Conservation (phyloP, 2,329 filamentous ascomycete genomes). For the Simplicillium sp. region DNA sequence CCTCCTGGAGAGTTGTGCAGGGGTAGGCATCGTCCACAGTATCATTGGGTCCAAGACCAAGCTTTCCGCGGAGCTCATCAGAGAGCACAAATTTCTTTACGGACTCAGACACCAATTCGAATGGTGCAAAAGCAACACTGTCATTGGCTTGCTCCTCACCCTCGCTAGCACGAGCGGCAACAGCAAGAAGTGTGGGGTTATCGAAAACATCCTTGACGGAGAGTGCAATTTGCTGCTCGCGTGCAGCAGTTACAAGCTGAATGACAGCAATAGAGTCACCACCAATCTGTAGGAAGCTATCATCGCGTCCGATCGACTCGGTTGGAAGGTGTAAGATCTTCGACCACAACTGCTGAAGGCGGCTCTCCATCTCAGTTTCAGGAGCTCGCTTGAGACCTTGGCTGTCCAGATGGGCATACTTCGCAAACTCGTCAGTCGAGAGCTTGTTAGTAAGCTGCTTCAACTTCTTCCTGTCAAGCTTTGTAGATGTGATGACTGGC, state of each 20-base stretch:
- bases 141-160: too few species aligned
- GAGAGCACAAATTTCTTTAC: too few species aligned
- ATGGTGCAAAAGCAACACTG: too few species aligned
- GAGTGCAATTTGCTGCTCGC: slow-evolving; percentile 30
- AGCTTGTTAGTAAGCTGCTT: not conserved
- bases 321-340: slow-evolving; percentile 12
- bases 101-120: too few species aligned
- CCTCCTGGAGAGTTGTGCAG: slow-evolving; percentile 11
- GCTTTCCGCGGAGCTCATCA: too few species aligned
- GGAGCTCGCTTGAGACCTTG: slow-evolving; percentile 16
- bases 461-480: slow-evolving; percentile 9
- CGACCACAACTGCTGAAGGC: slow-evolving; percentile 18
- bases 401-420: slow-evolving; percentile 7
- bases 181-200: not conserved
- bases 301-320: slow-evolving; percentile 26
- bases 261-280: slow-evolving; percentile 45
- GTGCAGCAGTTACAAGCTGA: slow-evolving; percentile 39
- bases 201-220: slow-evolving; percentile 40
- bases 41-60: not conserved
- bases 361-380: slow-evolving; percentile 20
- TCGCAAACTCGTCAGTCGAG: not conserved
- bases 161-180: not conserved
- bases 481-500: slow-evolving; percentile 11
- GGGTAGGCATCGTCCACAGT: slow-evolving; percentile 6
- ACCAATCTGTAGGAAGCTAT: slow-evolving; percentile 44